Base-by-base conservation (phyloP, 2,329 filamentous ascomycete species). In the Mariannaea sp. region DNA sequence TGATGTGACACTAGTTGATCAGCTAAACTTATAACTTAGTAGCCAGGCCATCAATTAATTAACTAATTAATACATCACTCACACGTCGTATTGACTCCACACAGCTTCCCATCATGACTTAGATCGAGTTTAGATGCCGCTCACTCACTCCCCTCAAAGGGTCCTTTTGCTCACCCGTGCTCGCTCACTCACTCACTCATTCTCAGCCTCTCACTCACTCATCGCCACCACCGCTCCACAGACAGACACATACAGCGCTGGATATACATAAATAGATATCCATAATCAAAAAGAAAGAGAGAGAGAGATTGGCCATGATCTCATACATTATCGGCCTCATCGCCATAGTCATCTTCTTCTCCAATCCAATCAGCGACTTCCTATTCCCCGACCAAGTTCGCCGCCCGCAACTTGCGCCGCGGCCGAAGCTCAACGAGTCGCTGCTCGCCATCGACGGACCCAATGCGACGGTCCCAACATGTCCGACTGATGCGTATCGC, bases 361-460 rank as follows among this genome's bases (percentile, higher is more conserved):
- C 72, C 52, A 75, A 77, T 55, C 79, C 77, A 7, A 68, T 80
- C 32, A 62, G 64, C 49, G 62, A 74, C 38, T 64, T 74, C 56
- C 57, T 77, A 30, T 74, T 67, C 16, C 63, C 66, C 1, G 58
- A 62, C 13, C 63, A 56, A 17, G 39, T 46, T 29, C 40, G 19
- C 9, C 49, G 36, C 19, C 46, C 33, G 16, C 60, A 58, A 52
- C 62, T 44, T 56, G 54, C 71, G 19, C 71, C 76, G 22, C 72
- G 76, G 29, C 80, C 80, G 3, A 66, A 68, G 35, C 71, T 83
- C 48, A 80, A 81, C 58, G 74, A 80, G 64, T 77, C 78, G 41
- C 71, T 82, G 29, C 67, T 82, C 45, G 80, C 80, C 16, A 67
- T 81, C 39, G 78, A 82, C 44, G 52, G 51, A 6, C 58, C 65